Base-by-base conservation (phyloP, 2,329 filamentous ascomycete species). In the Zarea fungicola region DNA sequence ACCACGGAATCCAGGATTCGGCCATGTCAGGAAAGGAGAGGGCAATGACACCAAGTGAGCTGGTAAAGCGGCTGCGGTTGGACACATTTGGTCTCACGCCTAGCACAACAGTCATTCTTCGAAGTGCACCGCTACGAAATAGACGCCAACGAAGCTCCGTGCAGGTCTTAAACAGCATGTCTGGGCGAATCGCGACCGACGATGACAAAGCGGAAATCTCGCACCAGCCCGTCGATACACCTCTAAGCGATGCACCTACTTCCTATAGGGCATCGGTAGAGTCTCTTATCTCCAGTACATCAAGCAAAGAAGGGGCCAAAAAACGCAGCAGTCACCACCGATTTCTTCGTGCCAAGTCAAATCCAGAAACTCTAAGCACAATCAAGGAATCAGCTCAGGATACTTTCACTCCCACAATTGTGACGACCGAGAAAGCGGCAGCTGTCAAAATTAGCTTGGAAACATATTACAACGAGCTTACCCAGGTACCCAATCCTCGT, bases 391-490 rank as follows among this genome's bases (percentile, higher is more conserved):
- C 56, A n/a, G 52, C 55, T 4, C 48, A 54, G 2, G 49, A 60
- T 28, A 54, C 54, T 9, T 53, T 58, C 9, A 57, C 56, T 28
- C 68, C 69, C 4, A 69, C 69, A 0, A 60, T 70, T 10, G 37
- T 58, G 22, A 95, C 90, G 0, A 84, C 89, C 0, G 92, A 97
- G 67, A 82, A 79, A 52, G 80, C 84, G 3, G 83, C 89, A 0
- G 85, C 88, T 0, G 85, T 89, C 36, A 96, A 95, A 64, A 81
- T 95, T 18, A 95, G 83, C 58, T 76, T 97, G 9, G 93, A 97
- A 65, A 89, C 83, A 0, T 81, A 91, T 58, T 96, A 87, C 70
- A 85, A 91, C 57, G 72, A 81, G n/a, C 64, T 89, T 7, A 71
- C 89, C 3, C 72, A 72, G 22, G 70, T 71, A 3, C 68, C 74